Evolutionary conservation across 371 early-diverging fungal genomes (phyloP).

Genomic region (Mortierella sp.): DNA sequence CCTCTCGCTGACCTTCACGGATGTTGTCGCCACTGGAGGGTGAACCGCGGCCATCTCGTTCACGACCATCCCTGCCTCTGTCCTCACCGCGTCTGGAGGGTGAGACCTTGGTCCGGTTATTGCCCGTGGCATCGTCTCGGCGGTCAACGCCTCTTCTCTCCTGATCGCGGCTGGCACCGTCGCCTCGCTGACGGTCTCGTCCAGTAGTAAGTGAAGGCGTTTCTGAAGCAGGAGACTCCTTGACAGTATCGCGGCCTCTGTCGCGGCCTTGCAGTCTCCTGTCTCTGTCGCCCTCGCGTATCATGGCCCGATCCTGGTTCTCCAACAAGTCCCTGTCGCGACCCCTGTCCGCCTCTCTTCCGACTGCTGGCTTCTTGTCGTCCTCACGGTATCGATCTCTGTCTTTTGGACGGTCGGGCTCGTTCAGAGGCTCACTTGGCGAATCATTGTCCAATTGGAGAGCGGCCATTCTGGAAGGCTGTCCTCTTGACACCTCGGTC

Average conservation of each 20-base stretch:
- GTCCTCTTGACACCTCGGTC: background rate
- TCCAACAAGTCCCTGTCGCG: background rate
- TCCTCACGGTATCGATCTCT: conserved; percentile 28
- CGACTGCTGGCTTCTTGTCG: conserved; percentile 1
- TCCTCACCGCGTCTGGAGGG: conserved; percentile 23
- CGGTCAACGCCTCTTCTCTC: conserved; percentile 28
- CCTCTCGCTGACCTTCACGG: conserved; percentile 24
- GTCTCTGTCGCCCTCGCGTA: conserved; percentile 15
- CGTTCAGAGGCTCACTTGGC: background rate
- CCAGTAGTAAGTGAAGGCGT: background rate
- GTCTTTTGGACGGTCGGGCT: conserved; percentile 21
- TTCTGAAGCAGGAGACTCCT: conserved; percentile 5
- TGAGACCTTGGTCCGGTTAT: conserved; percentile 16
- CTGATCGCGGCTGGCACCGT: conserved; percentile 18
- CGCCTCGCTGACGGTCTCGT: conserved; percentile 27
- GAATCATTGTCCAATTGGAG: background rate
- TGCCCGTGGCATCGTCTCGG: conserved; percentile 13
- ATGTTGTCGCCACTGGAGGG: conserved; percentile 10
- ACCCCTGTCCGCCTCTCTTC: conserved; percentile 3
- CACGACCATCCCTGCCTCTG: conserved; percentile 14
- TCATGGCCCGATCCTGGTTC: background rate
- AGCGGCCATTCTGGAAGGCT: background rate
- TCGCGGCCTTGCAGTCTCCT: conserved; percentile 26
- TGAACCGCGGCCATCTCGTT: conserved; percentile 13
- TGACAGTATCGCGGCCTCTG: conserved; percentile 12